Evolutionary conservation across 768 basidiomycete genomes (phyloP), one percentile per base, ranked within the genome.

Genomic region (Hydnomerulius pinastri): DNA sequence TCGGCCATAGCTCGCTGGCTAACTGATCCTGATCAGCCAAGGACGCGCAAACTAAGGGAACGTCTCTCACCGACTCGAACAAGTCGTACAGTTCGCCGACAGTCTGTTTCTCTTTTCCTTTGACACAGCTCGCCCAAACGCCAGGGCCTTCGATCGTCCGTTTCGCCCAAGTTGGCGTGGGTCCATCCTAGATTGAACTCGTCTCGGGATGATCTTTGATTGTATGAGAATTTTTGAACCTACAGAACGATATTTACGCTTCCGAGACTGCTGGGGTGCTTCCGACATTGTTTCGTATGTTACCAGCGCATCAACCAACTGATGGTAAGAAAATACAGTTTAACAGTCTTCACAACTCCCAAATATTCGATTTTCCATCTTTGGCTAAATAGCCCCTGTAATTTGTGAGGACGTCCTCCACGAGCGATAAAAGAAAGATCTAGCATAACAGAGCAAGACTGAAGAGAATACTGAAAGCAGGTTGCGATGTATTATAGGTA

Each of bases 81-180:
- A 93, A 60, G 60, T 91, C 88, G 54, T 85, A 86, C 29, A 90
- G 66, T 62, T 93, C 91, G 30, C 85, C 82, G 4, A 90, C 79
- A 0, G 87, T 78, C 60, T 85, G 85, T 55, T 80, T 86, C 65
- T 93, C 92, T 57, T 86, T 92, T 17, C 91, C 91, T 65, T 86
- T 90, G 25, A 90, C 79, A 75, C 89, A 92, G 60, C 85, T 90
- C 9, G 82, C 87, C 90, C 91, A 93, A 17, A 93, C 71, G 15
- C 91, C 90, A 17, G 91, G 91, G 8, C 91, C 91, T 52, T 88
- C 86, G 50, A 92, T 78, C 21, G 73, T 67, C 36, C 79, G 71
- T 65, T 82, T 88, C 18, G 71, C 77, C 84, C 85, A 86, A 24
- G 83, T 76, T 15, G 83, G 77, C 2, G 81, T 80, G 25, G 60